Evolutionary conservation across 345 rosid genomes (phyloP), one percentile per base, ranked within the genome.

Genomic region (Firmiana major): DNA sequence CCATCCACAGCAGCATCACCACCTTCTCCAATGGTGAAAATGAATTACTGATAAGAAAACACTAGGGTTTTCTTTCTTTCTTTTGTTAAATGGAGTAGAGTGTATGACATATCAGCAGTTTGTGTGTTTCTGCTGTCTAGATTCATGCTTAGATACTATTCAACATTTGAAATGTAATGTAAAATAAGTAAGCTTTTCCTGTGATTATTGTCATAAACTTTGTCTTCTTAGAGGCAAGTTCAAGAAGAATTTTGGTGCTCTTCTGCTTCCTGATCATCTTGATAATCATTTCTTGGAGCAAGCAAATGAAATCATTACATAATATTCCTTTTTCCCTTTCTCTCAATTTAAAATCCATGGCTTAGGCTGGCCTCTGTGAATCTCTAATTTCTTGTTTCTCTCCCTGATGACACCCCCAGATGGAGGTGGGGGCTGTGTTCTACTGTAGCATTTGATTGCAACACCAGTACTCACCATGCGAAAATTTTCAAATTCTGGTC

Each of bases 1-100:
- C 87, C 90, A 42, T 79, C 83, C 46, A 60, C 83, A 42, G 0
- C 84, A 13, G 6, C 80, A 43, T 34, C 81, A 5, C 7, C 81
- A 59, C 68, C 77, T 49, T 49, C 85, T 2, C 69, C 82, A 19
- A n/a, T 77, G 72, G 71, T 79, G 78, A 31, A 66, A 75, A 71
- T 67, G 66, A 42, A 65, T 11, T 4, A 31, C 43, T 63, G 36
- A 76, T 31, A 7, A 48, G 1, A 51, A 51, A 51, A 55, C 0
- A 59, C 45, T 67, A 58, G 60, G 64, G 59, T 34, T 70, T 66
- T 38, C 22, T 43, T 46, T 24, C 21, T 13, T 40, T 15, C 42
- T 63, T 7, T 5, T 0, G 17, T 43, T 57, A 58, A 53, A 51
- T 16, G 55, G n/a, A 43, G 59, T 69, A n/a, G 38, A 26, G n/a